These are phyloP conservation scores for Trifolium dubium DNA, from an alignment of 306 rosid species.

Conservation along the genomic window DNA sequence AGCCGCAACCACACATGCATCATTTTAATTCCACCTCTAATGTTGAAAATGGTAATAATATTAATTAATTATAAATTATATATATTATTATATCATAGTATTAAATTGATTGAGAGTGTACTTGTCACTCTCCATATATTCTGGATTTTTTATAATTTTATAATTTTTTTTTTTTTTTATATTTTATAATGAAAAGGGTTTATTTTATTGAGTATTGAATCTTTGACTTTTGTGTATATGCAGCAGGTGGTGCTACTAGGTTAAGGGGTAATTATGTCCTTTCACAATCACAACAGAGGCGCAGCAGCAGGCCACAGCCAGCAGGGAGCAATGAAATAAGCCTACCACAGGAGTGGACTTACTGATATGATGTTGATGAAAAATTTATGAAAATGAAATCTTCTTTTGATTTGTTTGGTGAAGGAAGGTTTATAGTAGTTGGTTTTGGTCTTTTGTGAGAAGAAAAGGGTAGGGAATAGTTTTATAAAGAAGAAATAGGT, in stretches of 20 bases:
- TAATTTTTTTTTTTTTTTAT: background rate
- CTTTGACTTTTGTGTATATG: conserved; percentile 42
- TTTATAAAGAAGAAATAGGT: conserved; percentile 38
- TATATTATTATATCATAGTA: background rate
- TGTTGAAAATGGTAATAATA: conserved; percentile 60
- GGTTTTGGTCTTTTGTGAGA: no score
- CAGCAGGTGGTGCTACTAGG: conserved; percentile 46
- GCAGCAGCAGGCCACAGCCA: conserved; percentile 45
- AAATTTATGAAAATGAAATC: background rate
- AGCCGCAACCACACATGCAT: conserved; percentile 50
- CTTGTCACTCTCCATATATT: background rate
- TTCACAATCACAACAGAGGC: conserved; percentile 51
- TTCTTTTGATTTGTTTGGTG: conserved; percentile 4
- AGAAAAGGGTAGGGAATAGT: conserved; percentile 37
- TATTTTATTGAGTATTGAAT: conserved; percentile 2
- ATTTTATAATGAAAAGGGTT: background rate
- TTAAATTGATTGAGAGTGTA: background rate
- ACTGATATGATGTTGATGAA: conserved; percentile 43
- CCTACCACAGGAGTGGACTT: conserved; percentile 91
- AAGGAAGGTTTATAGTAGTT: no score
- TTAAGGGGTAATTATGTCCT: conserved; percentile 31
- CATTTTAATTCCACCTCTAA: conserved; percentile 43
- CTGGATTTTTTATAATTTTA: background rate
- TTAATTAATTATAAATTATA: background rate
- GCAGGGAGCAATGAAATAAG: conserved; percentile 58